Percentiles rank a stretch among this genome's conserved stretches.
Conservation (phyloP, 805 yeast species). For the Torulaspora franciscae region DNA sequence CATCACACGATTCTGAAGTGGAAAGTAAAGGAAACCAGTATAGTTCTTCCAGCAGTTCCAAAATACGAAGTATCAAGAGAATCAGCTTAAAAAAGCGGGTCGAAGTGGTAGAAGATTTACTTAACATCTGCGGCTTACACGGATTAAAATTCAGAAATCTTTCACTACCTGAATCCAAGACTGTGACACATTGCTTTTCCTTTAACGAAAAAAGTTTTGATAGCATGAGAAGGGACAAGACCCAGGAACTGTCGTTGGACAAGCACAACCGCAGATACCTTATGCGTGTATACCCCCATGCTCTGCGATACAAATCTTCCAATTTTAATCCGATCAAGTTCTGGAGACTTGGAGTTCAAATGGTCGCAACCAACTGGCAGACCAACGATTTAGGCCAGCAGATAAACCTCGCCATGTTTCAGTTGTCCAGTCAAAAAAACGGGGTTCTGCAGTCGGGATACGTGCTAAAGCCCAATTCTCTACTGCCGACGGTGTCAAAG, state of each 20-base stretch:
- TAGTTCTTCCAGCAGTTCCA: constrained; percentile 6
- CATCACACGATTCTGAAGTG: constrained; percentile 32
- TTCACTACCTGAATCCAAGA: constrained; percentile 79
- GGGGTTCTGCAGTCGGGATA: constrained; percentile 53
- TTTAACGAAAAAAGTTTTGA: constrained; percentile 69
- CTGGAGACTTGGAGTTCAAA: constrained; percentile 85
- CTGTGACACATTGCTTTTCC: constrained; percentile 78
- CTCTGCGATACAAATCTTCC: constrained; percentile 65
- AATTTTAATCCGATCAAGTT: constrained; percentile 75
- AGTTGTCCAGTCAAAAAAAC: constrained; percentile 41
- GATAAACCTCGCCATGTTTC: constrained; percentile 77
- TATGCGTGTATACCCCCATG: constrained; percentile 86
- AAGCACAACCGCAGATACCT: constrained; percentile 74
- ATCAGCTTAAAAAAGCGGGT: constrained; percentile 32
- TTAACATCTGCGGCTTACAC: constrained; percentile 39
- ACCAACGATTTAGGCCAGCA: constrained; percentile 86
- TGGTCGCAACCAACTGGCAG: constrained; percentile 98
- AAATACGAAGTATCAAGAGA: constrained; percentile 27
- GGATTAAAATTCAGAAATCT: constrained; percentile 79
- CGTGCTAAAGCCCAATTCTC: constrained; percentile 60
- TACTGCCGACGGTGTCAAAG: constrained; percentile 35
- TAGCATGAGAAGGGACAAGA: constrained; percentile 58
- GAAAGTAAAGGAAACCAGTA: constrained; percentile 17
- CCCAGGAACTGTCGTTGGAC: constrained; percentile 49
- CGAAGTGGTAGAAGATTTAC: constrained; percentile 23